Base-by-base conservation (phyloP, 164 flowering plant genomes). In the Stephania yunnanensis region DNA sequence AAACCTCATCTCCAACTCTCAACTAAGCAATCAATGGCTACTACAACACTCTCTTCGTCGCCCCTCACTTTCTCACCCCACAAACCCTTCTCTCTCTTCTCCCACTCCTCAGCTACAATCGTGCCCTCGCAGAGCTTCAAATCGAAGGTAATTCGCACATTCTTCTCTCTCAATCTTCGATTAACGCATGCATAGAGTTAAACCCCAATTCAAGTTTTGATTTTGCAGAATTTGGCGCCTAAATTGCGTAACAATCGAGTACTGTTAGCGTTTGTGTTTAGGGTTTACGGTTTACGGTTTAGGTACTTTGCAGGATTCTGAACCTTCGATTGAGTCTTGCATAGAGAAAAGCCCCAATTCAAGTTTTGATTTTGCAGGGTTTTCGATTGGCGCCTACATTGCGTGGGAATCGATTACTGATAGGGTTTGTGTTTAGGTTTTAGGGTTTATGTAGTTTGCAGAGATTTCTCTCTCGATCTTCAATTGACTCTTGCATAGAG, bases 361-460 rank as follows among this genome's bases (percentile, higher is more conserved):
- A 48, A 68, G 30, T 66, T 66, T 65, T 67, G 30, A 9, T 46
- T 36, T 66, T 65, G 61, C 82, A 83, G 82, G 55, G 63, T 74
- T 67, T 53, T n/a, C 70, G 70, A 61, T 74, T 70, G 6, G 42
- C 17, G 17, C 63, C 58, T 17, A 12, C 73, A 42, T 10, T 74
- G 69, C 77, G 55, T 58, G 76, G 30, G 67, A 71, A 22, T 46
- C 67, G 76, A 17, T 42, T 53, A 36, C 42, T 36, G 42, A 0
- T 36, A 10, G 30, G 79, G 48, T 29, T 77, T 4, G 69, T 78
- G 70, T 11, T 58, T 69, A 25, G 25, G 25, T 25, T 25, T 25
- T 25, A 36, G 42, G 42, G 42, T 36, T 36, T 36, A 36, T 2
- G 42, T 36, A 4, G 3, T 36, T 36, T 36, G 42, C 42, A 2